These are phyloP conservation scores for Tuber magnatum DNA, from an alignment of 495 filamentous ascomycete species.

Conservation along the genomic window DNA sequence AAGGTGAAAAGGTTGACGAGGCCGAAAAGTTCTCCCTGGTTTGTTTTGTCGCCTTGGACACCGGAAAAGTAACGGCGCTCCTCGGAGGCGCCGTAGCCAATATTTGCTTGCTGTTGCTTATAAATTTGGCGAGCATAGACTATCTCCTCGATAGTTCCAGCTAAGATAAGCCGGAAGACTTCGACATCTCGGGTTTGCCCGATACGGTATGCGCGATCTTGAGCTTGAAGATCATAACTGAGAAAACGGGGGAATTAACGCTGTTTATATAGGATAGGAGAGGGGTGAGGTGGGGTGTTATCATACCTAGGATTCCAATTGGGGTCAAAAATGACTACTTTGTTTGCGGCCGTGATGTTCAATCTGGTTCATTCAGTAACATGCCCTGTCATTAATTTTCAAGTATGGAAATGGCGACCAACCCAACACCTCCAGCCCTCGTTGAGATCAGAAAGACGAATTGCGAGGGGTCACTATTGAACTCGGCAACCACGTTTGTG, in stretches of 20 bases:
- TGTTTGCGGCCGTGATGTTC: conserved; percentile 97
- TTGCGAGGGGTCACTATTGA: conserved; percentile 79
- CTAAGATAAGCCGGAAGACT: conserved; percentile 87
- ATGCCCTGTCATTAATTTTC: not conserved
- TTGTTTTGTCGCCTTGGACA: conserved; percentile 69
- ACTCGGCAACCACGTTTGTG: conserved; percentile 69
- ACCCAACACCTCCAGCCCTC: conserved; percentile 67
- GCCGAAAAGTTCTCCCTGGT: conserved; percentile 91
- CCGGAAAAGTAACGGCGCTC: conserved; percentile 95
- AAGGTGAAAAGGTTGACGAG: conserved; percentile 80
- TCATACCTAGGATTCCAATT: conserved; percentile 82
- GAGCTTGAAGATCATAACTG: conserved; percentile 79
- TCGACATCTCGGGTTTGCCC: conserved; percentile 90
- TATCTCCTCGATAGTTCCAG: conserved; percentile 93
- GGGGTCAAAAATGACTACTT: conserved; percentile 93
- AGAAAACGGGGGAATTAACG: not conserved
- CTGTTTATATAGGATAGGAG: not conserved
- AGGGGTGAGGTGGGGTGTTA: not conserved
- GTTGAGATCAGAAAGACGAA: conserved; percentile 97
- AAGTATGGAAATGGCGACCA: not conserved
- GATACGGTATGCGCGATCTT: conserved; percentile 94
- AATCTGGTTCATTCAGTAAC: conserved; percentile 50
- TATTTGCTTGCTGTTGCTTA: conserved; percentile 98
- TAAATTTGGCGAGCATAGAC: conserved; percentile 97
- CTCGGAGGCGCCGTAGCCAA: conserved; percentile 85